Evolutionary conservation across 192 early-diverging fungal species (phyloP), one percentile per base, ranked within the genome.

Genomic region (Thoreauomyces humboldtii): DNA sequence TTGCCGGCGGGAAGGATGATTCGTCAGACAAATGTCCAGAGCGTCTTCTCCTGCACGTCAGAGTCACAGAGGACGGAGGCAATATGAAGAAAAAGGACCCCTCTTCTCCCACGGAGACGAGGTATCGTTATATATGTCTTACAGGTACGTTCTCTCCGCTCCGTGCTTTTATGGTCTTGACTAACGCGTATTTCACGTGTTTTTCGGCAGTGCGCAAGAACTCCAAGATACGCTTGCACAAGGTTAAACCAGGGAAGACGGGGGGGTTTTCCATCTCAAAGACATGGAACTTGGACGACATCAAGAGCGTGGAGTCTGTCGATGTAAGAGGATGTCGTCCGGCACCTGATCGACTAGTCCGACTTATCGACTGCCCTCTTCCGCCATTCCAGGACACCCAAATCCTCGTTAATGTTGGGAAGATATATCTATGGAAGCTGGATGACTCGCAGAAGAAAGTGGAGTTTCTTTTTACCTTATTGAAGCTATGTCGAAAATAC

Each of bases 251-350:
- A 21, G 64, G 60, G 5, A 74, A 76, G 34, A 36, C 17, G 6
- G 67, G 62, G 6, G 42, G 38, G 5, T 75, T 74, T 34, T 58
- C 67, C 27, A 71, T 77, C 9, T 53, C 28, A 7, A 82, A 82
- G 63, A 57, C 59, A 7, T 82, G 77, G 77, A 22, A 17, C 11
- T 35, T 82, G 32, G 77, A 82, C 42, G 80, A 82, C 24, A 71
- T 82, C 58, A 82, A 75, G 33, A 71, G 71, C 4, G 47, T 82
- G 9, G 75, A 77, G 59, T 60, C 65, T 1, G 54, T 43, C 17
- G 64, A 66, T 22, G 64, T 66, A 33, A 15, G 54, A 21, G n/a
- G n/a, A n/a, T n/a, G n/a, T n/a, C n/a, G n/a, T n/a, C n/a, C n/a
- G n/a, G n/a, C n/a, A n/a, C n/a, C n/a, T n/a, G n/a, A n/a, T n/a